These are phyloP conservation scores for Penicillium sp. DNA, from an alignment of 2,329 filamentous ascomycete species.

Conservation along the genomic window DNA sequence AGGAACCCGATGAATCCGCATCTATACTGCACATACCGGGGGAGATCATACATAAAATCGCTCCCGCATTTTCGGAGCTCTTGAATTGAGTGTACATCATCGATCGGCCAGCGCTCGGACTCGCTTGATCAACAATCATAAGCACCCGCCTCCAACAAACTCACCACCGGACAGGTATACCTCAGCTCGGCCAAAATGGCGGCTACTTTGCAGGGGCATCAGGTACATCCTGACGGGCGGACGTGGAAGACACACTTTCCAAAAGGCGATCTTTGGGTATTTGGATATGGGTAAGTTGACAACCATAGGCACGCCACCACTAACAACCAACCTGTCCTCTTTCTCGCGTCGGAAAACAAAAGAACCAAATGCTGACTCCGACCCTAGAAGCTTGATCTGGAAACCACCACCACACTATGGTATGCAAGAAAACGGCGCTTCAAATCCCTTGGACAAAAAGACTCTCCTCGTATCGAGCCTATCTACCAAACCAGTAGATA, in stretches of 20 bases:
- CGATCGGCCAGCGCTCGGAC: not conserved
- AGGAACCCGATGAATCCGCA: not conserved
- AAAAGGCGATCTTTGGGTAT: conserved; percentile 84
- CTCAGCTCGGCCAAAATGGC: conserved; percentile 21
- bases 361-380: conserved; percentile 12
- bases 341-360: not conserved
- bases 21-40: not conserved
- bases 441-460: too few relatives aligned
- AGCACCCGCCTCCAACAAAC: not conserved
- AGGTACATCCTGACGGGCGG: conserved; percentile 38
- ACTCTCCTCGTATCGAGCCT: not conserved
- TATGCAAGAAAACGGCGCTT: conserved; percentile 51
- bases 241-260: conserved; percentile 54
- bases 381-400: conserved; percentile 86
- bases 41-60: not conserved
- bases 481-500: not conserved
- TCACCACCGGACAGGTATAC: not conserved
- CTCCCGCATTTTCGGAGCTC: not conserved
- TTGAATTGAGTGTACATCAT: not conserved
- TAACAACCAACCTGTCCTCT: not conserved
- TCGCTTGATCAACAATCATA: not conserved
- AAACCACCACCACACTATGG: conserved; percentile 96
- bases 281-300: conserved; percentile 85
- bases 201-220: conserved; percentile 26
- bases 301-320: not conserved